Conservation (phyloP, 1,284 basidiomycete genomes). For the Apiotrichum sp. region DNA sequence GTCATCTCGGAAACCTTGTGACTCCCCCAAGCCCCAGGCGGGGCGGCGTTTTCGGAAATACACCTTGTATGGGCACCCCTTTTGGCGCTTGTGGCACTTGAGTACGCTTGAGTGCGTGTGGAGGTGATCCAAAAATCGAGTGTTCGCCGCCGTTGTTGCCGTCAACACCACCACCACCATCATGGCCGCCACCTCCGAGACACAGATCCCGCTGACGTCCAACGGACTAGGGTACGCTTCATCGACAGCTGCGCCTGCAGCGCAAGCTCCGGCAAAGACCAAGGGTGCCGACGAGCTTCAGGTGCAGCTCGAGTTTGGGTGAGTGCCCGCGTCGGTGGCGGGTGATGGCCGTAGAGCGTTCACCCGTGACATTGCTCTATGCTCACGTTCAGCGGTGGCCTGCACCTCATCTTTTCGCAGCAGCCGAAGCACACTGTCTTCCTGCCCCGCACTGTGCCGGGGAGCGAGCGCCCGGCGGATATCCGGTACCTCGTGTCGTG, state of each 20-base stretch:
- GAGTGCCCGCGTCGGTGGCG: too few relatives aligned
- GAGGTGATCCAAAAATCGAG: background rate
- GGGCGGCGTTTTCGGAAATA: too few relatives aligned
- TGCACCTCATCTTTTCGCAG: slow-evolving; percentile 77
- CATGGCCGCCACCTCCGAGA: slow-evolving; percentile 1
- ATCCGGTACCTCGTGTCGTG: slow-evolving; percentile 71
- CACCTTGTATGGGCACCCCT: too few relatives aligned
- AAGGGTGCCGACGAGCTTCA: slow-evolving; percentile 12
- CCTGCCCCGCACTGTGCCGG: slow-evolving; percentile 53
- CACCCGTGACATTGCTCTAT: background rate
- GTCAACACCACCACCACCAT: background rate
- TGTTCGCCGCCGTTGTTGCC: too few relatives aligned
- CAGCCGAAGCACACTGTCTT: slow-evolving; percentile 56
- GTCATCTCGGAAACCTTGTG: too few relatives aligned
- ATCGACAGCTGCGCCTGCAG: slow-evolving; percentile 3
- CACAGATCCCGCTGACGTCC: slow-evolving; percentile 13
- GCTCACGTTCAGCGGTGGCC: slow-evolving; percentile 59
- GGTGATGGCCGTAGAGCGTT: background rate
- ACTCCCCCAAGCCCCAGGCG: too few relatives aligned
- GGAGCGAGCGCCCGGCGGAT: slow-evolving; percentile 52
- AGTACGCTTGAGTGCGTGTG: too few relatives aligned
- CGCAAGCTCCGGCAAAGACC: background rate
- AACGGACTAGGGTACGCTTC: slow-evolving; percentile 27
- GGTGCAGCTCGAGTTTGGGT: slow-evolving; percentile 21
- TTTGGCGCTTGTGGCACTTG: too few relatives aligned